Conservation (phyloP, 1,284 basidiomycete species). For the Trametes pubescens region DNA sequence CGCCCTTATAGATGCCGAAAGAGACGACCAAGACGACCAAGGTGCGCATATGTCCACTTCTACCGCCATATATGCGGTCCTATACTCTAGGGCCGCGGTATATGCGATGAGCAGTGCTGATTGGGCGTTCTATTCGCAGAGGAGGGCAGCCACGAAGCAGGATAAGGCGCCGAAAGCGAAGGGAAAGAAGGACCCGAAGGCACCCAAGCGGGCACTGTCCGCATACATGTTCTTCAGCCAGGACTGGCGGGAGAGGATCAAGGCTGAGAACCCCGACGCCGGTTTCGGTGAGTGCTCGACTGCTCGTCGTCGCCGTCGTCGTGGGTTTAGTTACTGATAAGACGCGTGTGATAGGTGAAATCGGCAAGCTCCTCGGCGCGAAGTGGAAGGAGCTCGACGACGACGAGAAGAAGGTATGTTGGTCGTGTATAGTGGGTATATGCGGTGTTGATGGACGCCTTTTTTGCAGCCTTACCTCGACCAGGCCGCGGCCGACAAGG, state of each 20-base stretch:
- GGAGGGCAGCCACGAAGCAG: constrained; percentile 78
- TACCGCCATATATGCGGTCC: constrained; percentile 13
- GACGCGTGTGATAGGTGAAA: constrained; percentile 54
- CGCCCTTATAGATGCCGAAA: constrained; percentile 78
- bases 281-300: constrained; percentile 78
- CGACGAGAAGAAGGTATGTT: constrained; percentile 75
- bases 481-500: constrained; percentile 88
- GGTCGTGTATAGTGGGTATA: constrained; percentile 9
- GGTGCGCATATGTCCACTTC: constrained; percentile 51
- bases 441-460: neutral
- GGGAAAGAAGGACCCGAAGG: constrained; percentile 81
- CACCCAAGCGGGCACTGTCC: constrained; percentile 90
- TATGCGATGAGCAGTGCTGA: constrained; percentile 26
- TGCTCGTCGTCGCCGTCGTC: constrained; percentile 31
- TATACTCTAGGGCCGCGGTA: constrained; percentile 10
- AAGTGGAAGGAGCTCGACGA: constrained; percentile 78
- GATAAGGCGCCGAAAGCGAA: constrained; percentile 61
- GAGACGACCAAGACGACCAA: constrained; percentile 80
- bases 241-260: constrained; percentile 95
- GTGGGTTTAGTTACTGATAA: constrained; percentile 25
- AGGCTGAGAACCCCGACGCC: constrained; percentile 94
- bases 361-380: constrained; percentile 74
- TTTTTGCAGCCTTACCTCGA: constrained; percentile 86
- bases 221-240: constrained; percentile 99
- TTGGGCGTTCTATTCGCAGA: constrained; percentile 48